Conservation (phyloP, 495 filamentous ascomycete genomes). For the Neurospora sp. region DNA sequence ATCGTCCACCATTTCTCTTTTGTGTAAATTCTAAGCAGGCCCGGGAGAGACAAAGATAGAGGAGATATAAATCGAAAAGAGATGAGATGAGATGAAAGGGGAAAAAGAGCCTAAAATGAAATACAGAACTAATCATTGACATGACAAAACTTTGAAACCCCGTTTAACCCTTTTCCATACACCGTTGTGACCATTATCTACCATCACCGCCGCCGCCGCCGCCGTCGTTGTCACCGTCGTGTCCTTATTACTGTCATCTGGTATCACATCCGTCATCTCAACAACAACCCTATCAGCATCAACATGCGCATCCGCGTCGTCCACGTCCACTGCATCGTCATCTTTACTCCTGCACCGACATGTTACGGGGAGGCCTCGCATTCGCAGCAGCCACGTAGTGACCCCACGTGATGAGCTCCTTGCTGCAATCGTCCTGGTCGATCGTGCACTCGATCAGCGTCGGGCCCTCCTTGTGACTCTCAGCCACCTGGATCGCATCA, state of each 20-base stretch:
- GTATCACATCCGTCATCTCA: neutral
- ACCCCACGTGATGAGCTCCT: slow-evolving; percentile 20
- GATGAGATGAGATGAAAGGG: neutral
- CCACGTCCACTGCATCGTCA: neutral
- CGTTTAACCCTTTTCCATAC: neutral
- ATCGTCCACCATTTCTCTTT: neutral
- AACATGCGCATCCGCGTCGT: neutral
- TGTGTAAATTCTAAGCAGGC: neutral
- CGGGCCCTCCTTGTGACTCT: slow-evolving; percentile 6
- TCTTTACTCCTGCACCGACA: neutral
- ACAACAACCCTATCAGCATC: neutral
- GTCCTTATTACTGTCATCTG: neutral
- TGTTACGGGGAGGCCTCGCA: slow-evolving; percentile 8
- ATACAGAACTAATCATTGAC: neutral
- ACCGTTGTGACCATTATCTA: neutral
- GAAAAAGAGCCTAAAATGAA: no score
- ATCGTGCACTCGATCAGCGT: slow-evolving; percentile 18
- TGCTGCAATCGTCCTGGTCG: slow-evolving; percentile 16
- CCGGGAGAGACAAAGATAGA: neutral
- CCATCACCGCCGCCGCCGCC: neutral
- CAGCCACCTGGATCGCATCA: slow-evolving; percentile 6
- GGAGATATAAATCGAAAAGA: neutral
- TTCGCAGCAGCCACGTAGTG: slow-evolving; percentile 18
- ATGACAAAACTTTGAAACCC: neutral
- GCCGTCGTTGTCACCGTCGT: neutral